A percentile compares a stretch with the other conserved stretches of the same genome.
These are phyloP conservation scores for Arthrobotrys megalospora DNA, from an alignment of 2,329 filamentous ascomycete species.

Conservation along the genomic window DNA sequence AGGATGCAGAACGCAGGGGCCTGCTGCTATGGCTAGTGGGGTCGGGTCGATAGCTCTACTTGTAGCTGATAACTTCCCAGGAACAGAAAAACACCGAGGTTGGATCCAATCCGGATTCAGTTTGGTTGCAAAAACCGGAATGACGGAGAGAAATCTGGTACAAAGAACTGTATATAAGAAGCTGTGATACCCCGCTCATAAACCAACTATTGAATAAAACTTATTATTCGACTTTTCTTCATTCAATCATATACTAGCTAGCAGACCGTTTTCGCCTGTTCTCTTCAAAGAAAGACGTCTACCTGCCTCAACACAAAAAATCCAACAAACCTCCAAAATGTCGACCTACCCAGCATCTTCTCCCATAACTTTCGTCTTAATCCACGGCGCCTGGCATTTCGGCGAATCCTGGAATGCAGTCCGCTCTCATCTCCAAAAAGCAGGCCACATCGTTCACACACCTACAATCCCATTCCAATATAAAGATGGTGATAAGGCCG, in stretches of 20 bases:
- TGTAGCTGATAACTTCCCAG: neutral
- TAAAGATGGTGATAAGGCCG: neutral
- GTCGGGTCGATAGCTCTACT: neutral
- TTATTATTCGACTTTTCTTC: neutral
- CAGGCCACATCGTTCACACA: constrained; percentile 49
- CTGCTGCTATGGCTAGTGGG: neutral
- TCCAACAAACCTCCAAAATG: constrained; percentile 24
- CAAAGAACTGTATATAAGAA: constrained; percentile 1
- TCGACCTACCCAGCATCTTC: constrained; percentile 29
- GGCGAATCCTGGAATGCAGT: constrained; percentile 43
- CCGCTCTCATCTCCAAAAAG: constrained; percentile 31
- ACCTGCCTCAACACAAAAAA: constrained; percentile 7
- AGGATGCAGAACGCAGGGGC: neutral
- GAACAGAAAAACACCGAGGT: constrained; percentile 2
- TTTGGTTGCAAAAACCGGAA: neutral
- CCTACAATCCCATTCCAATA: constrained; percentile 35
- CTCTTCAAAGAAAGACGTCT: too few species aligned
- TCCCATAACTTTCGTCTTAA: constrained; percentile 43
- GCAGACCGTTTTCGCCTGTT: too few species aligned
- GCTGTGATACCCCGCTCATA: neutral
- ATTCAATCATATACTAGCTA: neutral
- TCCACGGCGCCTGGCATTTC: constrained; percentile 52
- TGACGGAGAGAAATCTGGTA: neutral
- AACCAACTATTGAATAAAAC: neutral
- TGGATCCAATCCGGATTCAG: neutral